phyloP scores from a whole-genome alignment of 2,329 filamentous ascomycete genomes.

The Neonectria hederae region DNA sequence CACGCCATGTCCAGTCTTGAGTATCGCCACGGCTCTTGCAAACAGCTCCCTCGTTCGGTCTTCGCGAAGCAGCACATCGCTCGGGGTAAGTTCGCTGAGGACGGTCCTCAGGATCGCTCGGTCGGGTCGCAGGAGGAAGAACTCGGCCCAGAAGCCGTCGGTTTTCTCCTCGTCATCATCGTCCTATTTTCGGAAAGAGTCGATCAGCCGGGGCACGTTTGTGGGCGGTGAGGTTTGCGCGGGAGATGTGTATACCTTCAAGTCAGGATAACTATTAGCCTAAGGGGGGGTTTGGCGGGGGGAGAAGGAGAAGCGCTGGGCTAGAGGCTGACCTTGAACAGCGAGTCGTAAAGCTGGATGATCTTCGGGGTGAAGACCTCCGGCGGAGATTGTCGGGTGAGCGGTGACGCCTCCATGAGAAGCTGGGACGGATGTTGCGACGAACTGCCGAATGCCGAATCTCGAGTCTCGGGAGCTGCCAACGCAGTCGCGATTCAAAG shows the following conservation, averaged over 20 bases:
- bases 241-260: slow-evolving; percentile 41
- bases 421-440: slow-evolving; percentile 10
- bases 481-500: slow-evolving; percentile 21
- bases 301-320: slow-evolving; percentile 12
- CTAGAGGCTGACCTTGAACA: slow-evolving; percentile 72
- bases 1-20: slow-evolving; percentile 69
- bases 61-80: slow-evolving; percentile 80
- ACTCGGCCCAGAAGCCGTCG: slow-evolving; percentile 95
- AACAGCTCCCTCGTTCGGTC: slow-evolving; percentile 84
- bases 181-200: slow-evolving; percentile 55
- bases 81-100: slow-evolving; percentile 75
- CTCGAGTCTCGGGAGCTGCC: slow-evolving; percentile 11
- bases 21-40: slow-evolving; percentile 72
- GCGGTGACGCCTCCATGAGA: slow-evolving; percentile 86
- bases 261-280: slow-evolving; percentile 27
- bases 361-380: slow-evolving; percentile 95
- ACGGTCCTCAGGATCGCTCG: slow-evolving; percentile 72
- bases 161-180: slow-evolving; percentile 75
- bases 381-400: slow-evolving; percentile 91
- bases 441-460: not conserved
- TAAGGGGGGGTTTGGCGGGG: slow-evolving; percentile 11
- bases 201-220: slow-evolving; percentile 43
- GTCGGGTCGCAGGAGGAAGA: slow-evolving; percentile 91
- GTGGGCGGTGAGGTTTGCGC: slow-evolving; percentile 16
- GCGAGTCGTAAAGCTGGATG: slow-evolving; percentile 83